phyloP scores from a whole-genome alignment of 768 basidiomycete species.

The Tricholoma hemisulphureum region DNA sequence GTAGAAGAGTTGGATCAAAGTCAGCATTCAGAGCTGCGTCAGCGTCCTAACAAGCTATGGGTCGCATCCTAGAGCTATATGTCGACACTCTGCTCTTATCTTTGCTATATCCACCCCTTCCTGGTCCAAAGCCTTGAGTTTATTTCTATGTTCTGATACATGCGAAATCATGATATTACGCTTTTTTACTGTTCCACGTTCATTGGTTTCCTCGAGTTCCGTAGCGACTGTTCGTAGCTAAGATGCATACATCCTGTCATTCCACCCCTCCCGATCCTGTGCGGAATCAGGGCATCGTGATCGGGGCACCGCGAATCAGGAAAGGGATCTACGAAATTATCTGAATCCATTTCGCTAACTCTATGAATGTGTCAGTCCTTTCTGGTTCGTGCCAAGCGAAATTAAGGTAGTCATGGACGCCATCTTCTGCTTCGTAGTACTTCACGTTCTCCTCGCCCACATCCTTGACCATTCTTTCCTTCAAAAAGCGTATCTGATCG shows the following conservation, averaged over 20 bases:
- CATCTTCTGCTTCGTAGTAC: constrained; percentile 51
- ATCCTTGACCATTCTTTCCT: constrained; percentile 49
- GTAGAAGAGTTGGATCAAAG: not conserved
- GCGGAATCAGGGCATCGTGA: no score
- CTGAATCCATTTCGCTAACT: constrained; percentile 49
- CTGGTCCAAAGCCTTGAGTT: not conserved
- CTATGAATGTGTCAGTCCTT: constrained; percentile 44
- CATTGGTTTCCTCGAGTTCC: no score
- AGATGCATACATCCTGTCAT: no score
- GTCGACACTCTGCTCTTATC: not conserved
- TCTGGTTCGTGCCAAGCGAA: constrained; percentile 55
- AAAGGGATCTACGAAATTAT: not conserved
- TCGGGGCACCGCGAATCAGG: not conserved
- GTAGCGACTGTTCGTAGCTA: no score
- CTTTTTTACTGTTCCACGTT: no score
- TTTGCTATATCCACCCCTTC: not conserved
- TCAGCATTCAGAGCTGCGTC: not conserved
- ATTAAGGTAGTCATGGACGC: constrained; percentile 52
- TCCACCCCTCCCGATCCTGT: no score
- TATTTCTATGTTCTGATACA: not conserved
- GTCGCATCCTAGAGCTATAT: not conserved
- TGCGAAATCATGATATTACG: not conserved
- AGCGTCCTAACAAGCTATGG: not conserved
- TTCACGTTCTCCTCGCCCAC: constrained; percentile 47
- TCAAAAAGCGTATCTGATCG: constrained; percentile 49